Evolutionary conservation across 257 asterid species (phyloP).

Genomic region (Solanum tarijense): DNA sequence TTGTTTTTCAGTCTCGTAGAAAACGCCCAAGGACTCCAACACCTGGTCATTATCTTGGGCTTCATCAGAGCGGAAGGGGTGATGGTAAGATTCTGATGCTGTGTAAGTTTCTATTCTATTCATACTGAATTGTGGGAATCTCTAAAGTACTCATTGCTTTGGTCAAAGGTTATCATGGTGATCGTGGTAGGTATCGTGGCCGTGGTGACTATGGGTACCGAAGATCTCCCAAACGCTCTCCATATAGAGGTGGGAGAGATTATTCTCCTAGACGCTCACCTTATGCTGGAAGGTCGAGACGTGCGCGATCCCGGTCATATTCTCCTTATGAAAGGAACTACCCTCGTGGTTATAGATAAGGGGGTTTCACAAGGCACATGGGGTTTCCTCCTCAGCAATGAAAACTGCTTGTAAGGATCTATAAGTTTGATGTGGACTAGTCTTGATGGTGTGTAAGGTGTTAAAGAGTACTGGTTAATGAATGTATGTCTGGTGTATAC

Average conservation of each 20-base stretch:
- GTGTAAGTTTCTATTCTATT: neutral
- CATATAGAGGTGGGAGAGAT: slow-evolving; percentile 31
- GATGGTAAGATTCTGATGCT: neutral
- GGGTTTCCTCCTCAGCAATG: neutral
- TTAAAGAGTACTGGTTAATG: neutral
- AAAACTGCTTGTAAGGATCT: neutral
- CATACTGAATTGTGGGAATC: neutral
- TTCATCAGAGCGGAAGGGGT: slow-evolving; percentile 28
- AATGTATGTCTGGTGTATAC: neutral
- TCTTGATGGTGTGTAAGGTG: neutral
- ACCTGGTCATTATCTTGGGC: slow-evolving; percentile 98
- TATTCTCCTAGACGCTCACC: slow-evolving; percentile 51
- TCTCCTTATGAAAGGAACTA: slow-evolving; percentile 64
- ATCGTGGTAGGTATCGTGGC: slow-evolving; percentile 48
- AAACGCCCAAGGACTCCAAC: slow-evolving; percentile 67
- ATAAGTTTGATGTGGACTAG: neutral
- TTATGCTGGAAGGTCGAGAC: slow-evolving; percentile 66
- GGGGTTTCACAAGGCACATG: neutral
- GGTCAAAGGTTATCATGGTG: slow-evolving; percentile 8
- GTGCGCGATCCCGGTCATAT: slow-evolving; percentile 70
- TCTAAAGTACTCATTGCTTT: neutral
- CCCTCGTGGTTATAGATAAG: slow-evolving; percentile 55
- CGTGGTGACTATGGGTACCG: slow-evolving; percentile 73
- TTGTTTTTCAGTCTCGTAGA: slow-evolving; percentile 35
- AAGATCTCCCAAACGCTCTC: slow-evolving; percentile 69